Base-by-base conservation (phyloP, 208 protist genomes). In the Leptomonas pyrrhocoris region DNA sequence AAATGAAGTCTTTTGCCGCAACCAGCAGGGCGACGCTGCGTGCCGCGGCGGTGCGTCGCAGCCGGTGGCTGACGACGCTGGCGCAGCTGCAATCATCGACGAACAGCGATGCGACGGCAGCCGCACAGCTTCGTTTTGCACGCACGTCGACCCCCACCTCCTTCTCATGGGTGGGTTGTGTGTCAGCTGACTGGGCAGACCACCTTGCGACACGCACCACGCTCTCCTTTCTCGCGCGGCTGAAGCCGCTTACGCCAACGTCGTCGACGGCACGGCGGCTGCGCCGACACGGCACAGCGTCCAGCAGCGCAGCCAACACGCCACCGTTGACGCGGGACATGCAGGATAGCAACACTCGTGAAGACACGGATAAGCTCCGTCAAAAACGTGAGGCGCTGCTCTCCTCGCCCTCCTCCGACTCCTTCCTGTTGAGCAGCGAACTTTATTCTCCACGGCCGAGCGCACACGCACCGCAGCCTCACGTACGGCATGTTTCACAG, bases 101-200 rank as follows among this genome's bases (percentile, higher is more conserved):
- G 23, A 30, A 23, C 11, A 30, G 49, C 23, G 7, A 38, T 38
- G 34, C 34, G 7, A 54, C 21, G 2, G 9, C 9, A 7, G 49
- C 23, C 21, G 49, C 36, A 9, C 40, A 30, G 4, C 65, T 13
- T 9, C 2, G 42, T 21, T 57, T 36, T 16, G 8, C 46, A 46
- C 36, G n/a, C 11, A 42, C 38, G 18, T 9, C 56, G 11, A 40
- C 51, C 4, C 27, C 28, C 2, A 21, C 38, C 23, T 72, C 66
- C 19, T 48, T 72, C n/a, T 46, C 66, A 31, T 72, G 56, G 66
- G 50, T 63, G 13, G 66, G 66, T 21, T 72, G 54, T 34, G 49
- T 72, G 27, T 45, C 54, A 9, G 66, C 66, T 3, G 66, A 46
- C 25, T 48, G 42, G n/a, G 36, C 21, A 11, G 42, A 72, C 40